Evolutionary conservation across 1,284 basidiomycete genomes (phyloP).

Genomic region (Naganishia cerealis): DNA sequence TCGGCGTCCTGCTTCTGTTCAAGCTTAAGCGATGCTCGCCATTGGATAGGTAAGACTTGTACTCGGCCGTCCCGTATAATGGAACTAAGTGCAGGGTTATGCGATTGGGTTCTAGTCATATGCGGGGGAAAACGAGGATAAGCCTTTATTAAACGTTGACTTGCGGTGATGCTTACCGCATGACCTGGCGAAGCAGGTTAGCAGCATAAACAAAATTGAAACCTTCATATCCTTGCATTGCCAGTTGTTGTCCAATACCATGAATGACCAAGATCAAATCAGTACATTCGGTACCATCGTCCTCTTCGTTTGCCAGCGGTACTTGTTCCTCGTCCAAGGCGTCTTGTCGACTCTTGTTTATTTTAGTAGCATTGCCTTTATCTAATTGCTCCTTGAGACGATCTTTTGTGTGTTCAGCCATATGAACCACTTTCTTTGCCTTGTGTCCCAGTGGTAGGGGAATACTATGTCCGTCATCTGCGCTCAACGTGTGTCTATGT

Average conservation of each 20-base stretch:
- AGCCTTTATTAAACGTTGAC: not conserved
- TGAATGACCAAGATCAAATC: constrained; percentile 58
- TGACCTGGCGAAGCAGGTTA: constrained; percentile 56
- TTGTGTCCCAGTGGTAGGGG: constrained; percentile 17
- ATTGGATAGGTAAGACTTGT: constrained; percentile 60
- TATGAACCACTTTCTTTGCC: constrained; percentile 18
- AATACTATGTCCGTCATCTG: constrained; percentile 22
- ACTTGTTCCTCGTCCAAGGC: constrained; percentile 50
- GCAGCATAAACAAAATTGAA: constrained; percentile 59
- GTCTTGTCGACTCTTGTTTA: constrained; percentile 33
- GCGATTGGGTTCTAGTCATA: constrained; percentile 52
- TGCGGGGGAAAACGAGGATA: constrained; percentile 17
- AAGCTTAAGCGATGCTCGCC: constrained; percentile 58
- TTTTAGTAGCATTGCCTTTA: constrained; percentile 25
- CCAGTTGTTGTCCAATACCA: constrained; percentile 58
- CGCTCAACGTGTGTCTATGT: constrained; percentile 26
- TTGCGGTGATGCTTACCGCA: constrained; percentile 44
- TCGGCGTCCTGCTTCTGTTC: constrained; percentile 54
- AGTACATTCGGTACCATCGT: constrained; percentile 53
- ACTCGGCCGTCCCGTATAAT: constrained; percentile 56
- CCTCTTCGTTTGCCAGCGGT: constrained; percentile 46
- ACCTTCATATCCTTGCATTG: constrained; percentile 55
- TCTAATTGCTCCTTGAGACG: constrained; percentile 35
- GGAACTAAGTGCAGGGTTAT: constrained; percentile 54
- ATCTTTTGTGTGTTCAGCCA: constrained; percentile 31